Evolutionary conservation across 1,284 basidiomycete genomes (phyloP).

Genomic region (Puccinia horiana): DNA sequence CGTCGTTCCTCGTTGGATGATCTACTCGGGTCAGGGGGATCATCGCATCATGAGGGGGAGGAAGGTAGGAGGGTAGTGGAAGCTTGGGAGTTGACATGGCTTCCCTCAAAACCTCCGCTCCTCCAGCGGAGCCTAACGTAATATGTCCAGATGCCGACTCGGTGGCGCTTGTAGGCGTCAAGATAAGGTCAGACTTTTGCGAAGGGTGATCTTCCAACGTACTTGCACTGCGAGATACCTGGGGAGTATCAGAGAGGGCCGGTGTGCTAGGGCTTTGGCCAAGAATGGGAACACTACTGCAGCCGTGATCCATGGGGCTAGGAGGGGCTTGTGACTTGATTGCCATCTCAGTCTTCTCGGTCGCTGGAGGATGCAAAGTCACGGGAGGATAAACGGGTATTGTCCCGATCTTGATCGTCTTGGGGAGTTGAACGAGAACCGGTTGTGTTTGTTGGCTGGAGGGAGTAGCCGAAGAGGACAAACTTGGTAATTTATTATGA

Average conservation of each 20-base stretch:
- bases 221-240: slow-evolving; percentile 23
- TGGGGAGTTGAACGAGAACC: slow-evolving; percentile 31
- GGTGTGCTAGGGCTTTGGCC: slow-evolving; percentile 21
- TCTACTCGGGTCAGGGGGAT: slow-evolving; percentile 6
- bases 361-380: not conserved
- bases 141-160: not conserved
- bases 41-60: not conserved
- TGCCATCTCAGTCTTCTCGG: not conserved
- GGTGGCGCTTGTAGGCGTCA: not conserved
- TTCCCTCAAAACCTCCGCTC: slow-evolving; percentile 29
- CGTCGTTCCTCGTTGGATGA: not conserved
- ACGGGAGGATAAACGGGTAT: slow-evolving; percentile 33
- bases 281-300: not conserved
- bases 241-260: slow-evolving; percentile 20
- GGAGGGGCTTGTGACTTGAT: slow-evolving; percentile 12
- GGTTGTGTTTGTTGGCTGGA: not conserved
- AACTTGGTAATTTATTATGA: not conserved
- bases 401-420: slow-evolving; percentile 38
- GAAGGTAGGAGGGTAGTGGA: not conserved
- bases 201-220: slow-evolving; percentile 21
- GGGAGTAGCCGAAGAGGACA: not conserved
- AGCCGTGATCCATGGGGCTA: not conserved
- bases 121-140: slow-evolving; percentile 23
- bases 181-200: slow-evolving; percentile 7
- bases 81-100: slow-evolving; percentile 28